Evolutionary conservation across 2,329 filamentous ascomycete species (phyloP).

Genomic region (Sporothrix humicola): DNA sequence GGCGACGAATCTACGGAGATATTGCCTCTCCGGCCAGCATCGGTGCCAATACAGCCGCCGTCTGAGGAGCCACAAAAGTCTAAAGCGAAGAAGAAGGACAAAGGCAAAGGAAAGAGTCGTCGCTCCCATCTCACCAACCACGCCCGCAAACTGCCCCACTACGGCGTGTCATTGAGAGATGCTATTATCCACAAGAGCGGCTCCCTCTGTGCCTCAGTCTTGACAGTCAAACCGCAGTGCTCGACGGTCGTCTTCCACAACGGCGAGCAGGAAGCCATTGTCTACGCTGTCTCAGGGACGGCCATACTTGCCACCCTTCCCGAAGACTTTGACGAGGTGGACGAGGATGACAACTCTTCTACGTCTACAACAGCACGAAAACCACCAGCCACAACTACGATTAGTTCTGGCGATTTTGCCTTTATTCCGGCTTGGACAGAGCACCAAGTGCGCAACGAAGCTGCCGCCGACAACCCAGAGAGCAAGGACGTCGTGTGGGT

Average conservation of each 20-base stretch:
- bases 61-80: too few relatives aligned
- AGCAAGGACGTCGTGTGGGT: constrained; percentile 64
- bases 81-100: too few relatives aligned
- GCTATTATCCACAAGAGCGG: constrained; percentile 70
- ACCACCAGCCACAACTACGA: constrained; percentile 59
- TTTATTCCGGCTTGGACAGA: constrained; percentile 73
- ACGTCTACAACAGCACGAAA: constrained; percentile 47
- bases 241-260: constrained; percentile 71
- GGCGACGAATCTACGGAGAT: too few relatives aligned
- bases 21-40: background rate
- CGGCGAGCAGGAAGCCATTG: constrained; percentile 72
- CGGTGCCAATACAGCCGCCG: background rate
- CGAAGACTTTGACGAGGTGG: constrained; percentile 54
- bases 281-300: constrained; percentile 67
- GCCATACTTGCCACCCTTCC: constrained; percentile 65
- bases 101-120: background rate
- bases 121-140: background rate
- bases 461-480: constrained; percentile 55
- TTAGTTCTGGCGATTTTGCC: constrained; percentile 70
- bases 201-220: constrained; percentile 71
- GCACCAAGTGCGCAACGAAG: constrained; percentile 72
- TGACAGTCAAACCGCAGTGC: constrained; percentile 67
- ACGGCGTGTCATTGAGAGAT: constrained; percentile 42
- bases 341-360: constrained; percentile 46
- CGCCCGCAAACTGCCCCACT: background rate